Evolutionary conservation across 192 early-diverging fungal species (phyloP).

Genomic region (Spinellus fusiger): DNA sequence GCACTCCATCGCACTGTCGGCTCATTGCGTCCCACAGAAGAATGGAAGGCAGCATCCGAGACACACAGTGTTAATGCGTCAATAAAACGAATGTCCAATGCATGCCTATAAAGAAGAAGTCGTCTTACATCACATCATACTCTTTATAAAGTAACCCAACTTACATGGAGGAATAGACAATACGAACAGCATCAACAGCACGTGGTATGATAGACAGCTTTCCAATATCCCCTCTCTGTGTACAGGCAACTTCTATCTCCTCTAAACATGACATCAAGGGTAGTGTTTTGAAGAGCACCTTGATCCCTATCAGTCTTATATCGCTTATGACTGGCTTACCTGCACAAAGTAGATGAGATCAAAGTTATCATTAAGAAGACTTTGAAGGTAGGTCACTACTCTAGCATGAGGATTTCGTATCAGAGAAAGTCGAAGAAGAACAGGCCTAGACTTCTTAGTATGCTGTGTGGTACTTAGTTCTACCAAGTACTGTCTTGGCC

Average conservation of each 20-base stretch:
- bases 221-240: constrained; percentile 14
- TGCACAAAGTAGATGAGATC: constrained; percentile 31
- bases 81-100: constrained; percentile 26
- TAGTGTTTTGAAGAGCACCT: constrained; percentile 32
- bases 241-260: constrained; percentile 16
- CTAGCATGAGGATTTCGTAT: constrained; percentile 28
- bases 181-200: constrained; percentile 21
- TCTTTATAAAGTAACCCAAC: background rate
- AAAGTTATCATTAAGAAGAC: constrained; percentile 25
- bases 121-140: background rate
- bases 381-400: constrained; percentile 22
- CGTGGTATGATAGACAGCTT: constrained; percentile 31
- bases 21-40: background rate
- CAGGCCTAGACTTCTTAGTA: constrained; percentile 2
- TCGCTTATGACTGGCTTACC: background rate
- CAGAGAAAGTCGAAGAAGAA: background rate
- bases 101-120: constrained; percentile 15
- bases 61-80: constrained; percentile 20
- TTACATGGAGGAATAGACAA: constrained; percentile 33
- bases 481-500: constrained; percentile 22
- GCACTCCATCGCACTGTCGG: background rate
- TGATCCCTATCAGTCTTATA: background rate
- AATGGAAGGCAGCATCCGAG: constrained; percentile 26
- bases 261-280: constrained; percentile 31
- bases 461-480: constrained; percentile 4